Conservation (phyloP, 2,329 filamentous ascomycete species). For the Xylariaceae sp. region DNA sequence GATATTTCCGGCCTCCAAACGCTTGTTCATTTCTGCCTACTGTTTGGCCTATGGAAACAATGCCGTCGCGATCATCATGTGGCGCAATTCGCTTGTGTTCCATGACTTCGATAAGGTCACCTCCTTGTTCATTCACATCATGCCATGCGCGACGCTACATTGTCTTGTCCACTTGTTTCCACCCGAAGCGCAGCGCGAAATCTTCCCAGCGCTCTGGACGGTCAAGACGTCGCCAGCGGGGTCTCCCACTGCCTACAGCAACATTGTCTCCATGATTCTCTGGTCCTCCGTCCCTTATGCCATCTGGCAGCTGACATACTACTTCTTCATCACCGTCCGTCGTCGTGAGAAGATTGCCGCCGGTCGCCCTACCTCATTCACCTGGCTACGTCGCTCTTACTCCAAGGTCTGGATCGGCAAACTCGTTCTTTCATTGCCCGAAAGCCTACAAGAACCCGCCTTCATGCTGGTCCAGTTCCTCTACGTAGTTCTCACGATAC, state of each 20-base stretch:
- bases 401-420: conserved; percentile 84
- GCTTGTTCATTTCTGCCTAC: conserved; percentile 85
- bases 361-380: conserved; percentile 92
- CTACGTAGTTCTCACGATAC: conserved; percentile 88
- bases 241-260: conserved; percentile 74
- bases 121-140: conserved; percentile 98
- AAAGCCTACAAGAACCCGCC: conserved; percentile 71
- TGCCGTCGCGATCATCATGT: conserved; percentile 96
- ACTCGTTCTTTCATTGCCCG: conserved; percentile 72
- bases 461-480: conserved; percentile 96
- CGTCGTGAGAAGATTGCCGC: conserved; percentile 94
- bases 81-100: conserved; percentile 97
- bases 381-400: conserved; percentile 91
- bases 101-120: conserved; percentile 98
- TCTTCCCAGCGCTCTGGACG: conserved; percentile 79
- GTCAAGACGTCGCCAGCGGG: conserved; percentile 66
- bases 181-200: conserved; percentile 55
- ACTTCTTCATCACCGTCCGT: conserved; percentile 91
- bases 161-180: conserved; percentile 81
- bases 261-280: conserved; percentile 75
- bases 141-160: conserved; percentile 92
- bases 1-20: conserved; percentile 84
- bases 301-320: conserved; percentile 88
- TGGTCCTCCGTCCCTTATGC: conserved; percentile 94
- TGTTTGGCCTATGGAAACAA: conserved; percentile 96